Evolutionary conservation across 176 grass and related monocot genomes (phyloP), one percentile per base, ranked within the genome.

Genomic region (Zea luxurians): DNA sequence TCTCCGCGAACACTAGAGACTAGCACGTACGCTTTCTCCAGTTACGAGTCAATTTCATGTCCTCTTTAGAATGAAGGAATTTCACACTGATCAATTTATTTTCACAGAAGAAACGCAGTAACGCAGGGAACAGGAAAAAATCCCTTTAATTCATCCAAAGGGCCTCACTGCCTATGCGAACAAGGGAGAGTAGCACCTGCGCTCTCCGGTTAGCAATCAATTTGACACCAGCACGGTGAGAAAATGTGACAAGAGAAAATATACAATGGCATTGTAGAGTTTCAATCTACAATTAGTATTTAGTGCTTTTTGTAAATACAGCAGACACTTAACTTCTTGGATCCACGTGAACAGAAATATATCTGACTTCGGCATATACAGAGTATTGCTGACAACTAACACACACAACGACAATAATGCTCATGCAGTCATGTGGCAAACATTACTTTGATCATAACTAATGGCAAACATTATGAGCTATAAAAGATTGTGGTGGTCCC

Each of bases 391-490:
- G 36, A 40, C 5, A 80, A 66, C n/a, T 72, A 64, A 71, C 49
- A 75, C 2, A 64, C 40, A 57, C 5, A 55, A 59, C 7, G 35
- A 58, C 61, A 87, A 78, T 78, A 53, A 61, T 40, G 41, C 18
- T 37, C 47, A 52, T 16, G 17, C 13, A 27, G 21, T 36, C 46
- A 67, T 20, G 17, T n/a, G 27, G 17, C 64, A 8, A 78, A 59
- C 50, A 81, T 42, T 4, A 47, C 43, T 74, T 74, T 78, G 60
- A 83, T 40, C 60, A 35, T 68, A 77, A 81, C 60, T 58, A 85
- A 71, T 76, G 21, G 1, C 57, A 68, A 77, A 76, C 53, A 84
- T 45, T 7, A 73, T 71, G 37, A 64, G 44, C 61, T 47, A 64
- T 40, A 64, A 82, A 82, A 17, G 72, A 72, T 77, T 63, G 40